Evolutionary conservation across 306 rosid genomes (phyloP), one percentile per base, ranked within the genome.

Genomic region (Pyrus bretschneideri): DNA sequence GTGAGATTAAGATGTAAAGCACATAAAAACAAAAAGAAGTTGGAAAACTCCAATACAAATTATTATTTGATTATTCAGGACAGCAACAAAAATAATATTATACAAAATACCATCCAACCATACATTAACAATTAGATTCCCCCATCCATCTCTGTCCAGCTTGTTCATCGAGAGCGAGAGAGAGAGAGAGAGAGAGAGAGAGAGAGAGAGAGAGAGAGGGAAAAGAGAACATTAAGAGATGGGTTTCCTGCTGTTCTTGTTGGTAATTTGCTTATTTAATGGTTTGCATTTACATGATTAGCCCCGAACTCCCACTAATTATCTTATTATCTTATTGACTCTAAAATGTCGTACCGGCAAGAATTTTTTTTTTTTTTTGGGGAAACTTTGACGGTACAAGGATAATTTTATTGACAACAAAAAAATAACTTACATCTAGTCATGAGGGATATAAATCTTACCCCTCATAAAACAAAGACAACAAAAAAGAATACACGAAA

Each of bases 21-120:
- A 67, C 66, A 80, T 84, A 83, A 83, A 89, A 91, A 42, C 93
- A 89, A 88, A 84, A 82, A 30, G 58, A 82, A 67, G 81, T 71
- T 81, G 74, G 75, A 59, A 72, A 21, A 68, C 17, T 51, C 69
- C 79, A 77, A 73, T 67, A 59, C 38, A n/a, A 12, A 67, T 66
- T 42, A 70, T 35, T 82, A 69, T 42, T 42, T 42, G 70, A 69
- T 71, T 67, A 76, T 42, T 42, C 45, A 42, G 45, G 45, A 42
- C 45, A 42, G 12, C 10, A 42, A 42, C 45, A 42, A 42, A 8
- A 42, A 42, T 18, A 54, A 17, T 54, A 72, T n/a, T 65, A 67
- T 79, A 27, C 31, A 70, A 80, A 67, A 59, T 15, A 4, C 23
- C 31, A 89, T 86, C 79, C 85, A 81, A 77, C 87, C 82, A 67